Evolutionary conservation across 2,329 filamentous ascomycete species (phyloP), one percentile per base, ranked within the genome.

Genomic region (Chrysoporthe puriensis): DNA sequence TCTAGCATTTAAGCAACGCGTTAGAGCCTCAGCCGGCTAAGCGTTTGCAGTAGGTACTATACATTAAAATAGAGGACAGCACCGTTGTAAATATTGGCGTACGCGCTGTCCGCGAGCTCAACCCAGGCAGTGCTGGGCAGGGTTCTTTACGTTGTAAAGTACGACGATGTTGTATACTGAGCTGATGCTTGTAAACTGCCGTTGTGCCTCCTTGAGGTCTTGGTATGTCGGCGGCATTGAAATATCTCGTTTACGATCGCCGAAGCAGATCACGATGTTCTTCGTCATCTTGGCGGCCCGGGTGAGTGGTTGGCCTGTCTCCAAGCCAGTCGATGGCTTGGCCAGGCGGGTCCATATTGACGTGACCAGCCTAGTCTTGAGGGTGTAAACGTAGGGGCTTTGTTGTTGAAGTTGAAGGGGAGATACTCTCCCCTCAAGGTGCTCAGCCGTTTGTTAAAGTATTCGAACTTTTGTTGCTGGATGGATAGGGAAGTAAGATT

Each of bases 71-170:
- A 26, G 26, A 26, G 2, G 26, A 26, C 2, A 26, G 26, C 26
- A 2, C 26, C 26, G 26, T 26, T 26, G 26, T 26, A 26, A 26
- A 26, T 26, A 26, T 26, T 26, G 26, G 26, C 26, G 26, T 62
- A 68, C 1, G 66, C 63, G 26, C 32, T 66, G 4, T 14, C 7
- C 13, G 50, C 66, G 0, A 68, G 42, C 50, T 68, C 34, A 11
- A 66, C 52, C 66, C 61, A 67, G 6, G 58, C 44, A 2, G 14
- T n/a, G 6, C 34, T 32, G 2, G 21, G 18, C 40, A 1, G n/a
- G 16, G 6, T 62, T 63, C 4, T 6, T 2, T 0, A 46, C 36
- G 43, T 59, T 16, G 13, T 50, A 65, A 1, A 68, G 9, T 8
- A 68, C n/a, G 0, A 62, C 43, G 1, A 68, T 5, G 43, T 13